Conservation (phyloP, 768 basidiomycete species). For the Fistulinella prunicolor region DNA sequence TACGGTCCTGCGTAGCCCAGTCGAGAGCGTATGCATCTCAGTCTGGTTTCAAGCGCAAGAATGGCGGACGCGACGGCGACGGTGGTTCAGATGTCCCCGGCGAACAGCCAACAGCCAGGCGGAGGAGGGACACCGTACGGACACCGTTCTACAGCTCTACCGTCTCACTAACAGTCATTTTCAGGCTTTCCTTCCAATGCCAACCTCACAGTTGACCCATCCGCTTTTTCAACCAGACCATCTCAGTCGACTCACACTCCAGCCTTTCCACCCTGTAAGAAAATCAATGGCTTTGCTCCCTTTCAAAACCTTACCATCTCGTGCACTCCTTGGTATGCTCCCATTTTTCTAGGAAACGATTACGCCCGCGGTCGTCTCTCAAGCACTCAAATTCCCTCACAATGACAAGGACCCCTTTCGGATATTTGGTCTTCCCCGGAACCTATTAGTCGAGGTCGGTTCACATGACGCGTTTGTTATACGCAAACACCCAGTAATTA, state of each 20-base stretch:
- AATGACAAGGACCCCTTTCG: constrained; percentile 50
- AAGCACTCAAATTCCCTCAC: constrained; percentile 44
- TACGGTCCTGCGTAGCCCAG: neutral
- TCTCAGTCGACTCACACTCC: constrained; percentile 35
- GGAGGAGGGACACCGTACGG: constrained; percentile 25
- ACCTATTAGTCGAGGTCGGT: constrained; percentile 67
- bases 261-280: constrained; percentile 44
- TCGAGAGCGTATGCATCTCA: constrained; percentile 19
- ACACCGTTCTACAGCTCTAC: neutral
- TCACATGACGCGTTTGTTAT: neutral
- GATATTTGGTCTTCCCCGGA: constrained; percentile 70
- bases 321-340: neutral
- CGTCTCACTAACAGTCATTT: neutral
- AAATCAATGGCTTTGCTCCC: neutral
- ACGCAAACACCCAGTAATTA: neutral
- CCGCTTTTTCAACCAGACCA: constrained; percentile 41
- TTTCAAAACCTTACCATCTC: too few relatives aligned
- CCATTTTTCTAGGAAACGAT: constrained; percentile 30
- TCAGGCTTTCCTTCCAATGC: constrained; percentile 45
- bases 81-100: constrained; percentile 11
- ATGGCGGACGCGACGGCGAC: constrained; percentile 9
- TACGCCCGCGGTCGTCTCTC: constrained; percentile 37
- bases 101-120: constrained; percentile 21
- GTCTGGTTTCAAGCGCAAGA: constrained; percentile 22
- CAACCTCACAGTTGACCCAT: constrained; percentile 37